Conservation (phyloP, 371 early-diverging fungal genomes). For the Mucor sp. region DNA sequence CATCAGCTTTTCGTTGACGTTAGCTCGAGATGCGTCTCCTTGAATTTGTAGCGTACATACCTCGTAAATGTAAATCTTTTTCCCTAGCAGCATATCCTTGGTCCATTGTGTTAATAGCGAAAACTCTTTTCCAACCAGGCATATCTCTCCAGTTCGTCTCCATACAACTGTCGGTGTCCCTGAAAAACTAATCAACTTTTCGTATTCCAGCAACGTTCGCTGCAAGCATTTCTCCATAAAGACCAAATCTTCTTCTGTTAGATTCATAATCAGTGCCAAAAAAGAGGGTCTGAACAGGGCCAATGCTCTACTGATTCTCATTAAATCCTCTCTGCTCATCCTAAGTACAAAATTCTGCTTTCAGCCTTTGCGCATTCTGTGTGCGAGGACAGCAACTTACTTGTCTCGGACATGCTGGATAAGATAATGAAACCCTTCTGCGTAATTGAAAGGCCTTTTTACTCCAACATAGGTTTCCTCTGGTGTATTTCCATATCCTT, state of each 20-base stretch:
- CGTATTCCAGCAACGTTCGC: slow-evolving; percentile 70
- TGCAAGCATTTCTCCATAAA: slow-evolving; percentile 95
- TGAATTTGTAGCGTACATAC: slow-evolving; percentile 19
- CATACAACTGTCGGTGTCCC: slow-evolving; percentile 94
- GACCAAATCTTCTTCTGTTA: slow-evolving; percentile 89
- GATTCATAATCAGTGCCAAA: slow-evolving; percentile 87
- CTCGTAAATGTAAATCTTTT: slow-evolving; percentile 79
- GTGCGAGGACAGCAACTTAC: too few relatives aligned
- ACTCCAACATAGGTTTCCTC: slow-evolving; percentile 55
- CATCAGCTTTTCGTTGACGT: slow-evolving; percentile 66
- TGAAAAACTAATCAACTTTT: slow-evolving; percentile 83
- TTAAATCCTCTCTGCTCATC: slow-evolving; percentile 87
- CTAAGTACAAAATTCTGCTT: neutral
- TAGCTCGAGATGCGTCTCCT: neutral
- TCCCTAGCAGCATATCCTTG: slow-evolving; percentile 71
- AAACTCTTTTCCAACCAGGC: slow-evolving; percentile 90
- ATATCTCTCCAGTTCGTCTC: slow-evolving; percentile 91
- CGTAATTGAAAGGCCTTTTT: slow-evolving; percentile 78
- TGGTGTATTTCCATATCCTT: slow-evolving; percentile 40
- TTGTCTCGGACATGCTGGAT: slow-evolving; percentile 71
- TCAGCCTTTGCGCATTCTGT: too few relatives aligned
- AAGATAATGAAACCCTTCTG: slow-evolving; percentile 86
- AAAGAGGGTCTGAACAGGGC: slow-evolving; percentile 91
- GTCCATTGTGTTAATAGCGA: slow-evolving; percentile 86
- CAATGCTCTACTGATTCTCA: slow-evolving; percentile 88